Conservation (phyloP, 306 rosid genomes). For the Cucumis sativus region DNA sequence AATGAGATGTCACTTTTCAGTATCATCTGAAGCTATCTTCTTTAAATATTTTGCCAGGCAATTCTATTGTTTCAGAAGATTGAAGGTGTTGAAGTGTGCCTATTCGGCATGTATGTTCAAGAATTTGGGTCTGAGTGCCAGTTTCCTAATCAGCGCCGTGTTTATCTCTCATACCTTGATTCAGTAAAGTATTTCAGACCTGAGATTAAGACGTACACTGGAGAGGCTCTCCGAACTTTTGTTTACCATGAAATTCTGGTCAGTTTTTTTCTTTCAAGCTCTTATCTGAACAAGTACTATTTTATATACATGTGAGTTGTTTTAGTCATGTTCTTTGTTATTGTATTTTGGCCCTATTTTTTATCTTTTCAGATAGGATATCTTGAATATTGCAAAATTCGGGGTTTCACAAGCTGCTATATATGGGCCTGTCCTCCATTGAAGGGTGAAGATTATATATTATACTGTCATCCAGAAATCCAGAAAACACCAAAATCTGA, state of each 20-base stretch:
- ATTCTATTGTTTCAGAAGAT: constrained; percentile 88
- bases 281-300: background rate
- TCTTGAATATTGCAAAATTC: constrained; percentile 90
- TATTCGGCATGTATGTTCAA: constrained; percentile 98
- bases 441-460: constrained; percentile 98
- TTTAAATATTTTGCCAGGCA: constrained; percentile 36
- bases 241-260: constrained; percentile 99
- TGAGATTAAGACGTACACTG: constrained; percentile 72
- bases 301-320: background rate
- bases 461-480: constrained; percentile 97
- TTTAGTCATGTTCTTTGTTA: background rate
- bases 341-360: background rate
- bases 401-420: constrained; percentile 96
- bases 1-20: background rate
- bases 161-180: constrained; percentile 88
- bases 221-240: constrained; percentile 93
- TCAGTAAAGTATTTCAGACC: constrained; percentile 98
- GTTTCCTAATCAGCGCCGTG: constrained; percentile 94
- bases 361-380: constrained; percentile 64
- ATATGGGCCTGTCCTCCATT: constrained; percentile 99
- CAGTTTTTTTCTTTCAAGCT: constrained; percentile 8
- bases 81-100: constrained; percentile 96
- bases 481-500: constrained; percentile 99
- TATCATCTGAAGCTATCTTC: background rate
- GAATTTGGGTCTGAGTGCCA: constrained; percentile 92